Base-by-base conservation (phyloP, 2,329 filamentous ascomycete genomes). In the Apiospora phragmitis region DNA sequence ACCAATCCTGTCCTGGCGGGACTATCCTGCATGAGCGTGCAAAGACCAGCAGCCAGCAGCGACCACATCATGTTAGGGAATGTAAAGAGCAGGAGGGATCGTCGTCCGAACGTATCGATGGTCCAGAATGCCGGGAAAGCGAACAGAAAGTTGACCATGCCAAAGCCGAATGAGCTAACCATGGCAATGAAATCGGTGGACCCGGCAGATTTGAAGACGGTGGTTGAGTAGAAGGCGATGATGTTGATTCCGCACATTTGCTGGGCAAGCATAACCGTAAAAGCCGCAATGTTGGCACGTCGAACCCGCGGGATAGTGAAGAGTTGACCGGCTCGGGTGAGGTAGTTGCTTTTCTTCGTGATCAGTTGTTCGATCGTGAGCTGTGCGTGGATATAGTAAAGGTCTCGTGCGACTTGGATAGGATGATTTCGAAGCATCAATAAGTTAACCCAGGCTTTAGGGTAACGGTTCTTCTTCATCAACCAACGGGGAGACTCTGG, bases 221-320 rank as follows among this genome's bases (percentile, higher is more conserved):
- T 91, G 0, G 90, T 90, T 0, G 89, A 92, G 80, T 94, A 94
- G 80, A 94, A 72, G 62, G 71, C 71, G 43, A 72, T 72, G 42
- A 72, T 72, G 67, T 72, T 72, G 65, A 72, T 72, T 67, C 81
- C 88, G 75, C 90, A 92, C 87, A 92, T 91, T 79, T 93, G 90
- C 80, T 93, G 91, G 0, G 90, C 90, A 76, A 93, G 90, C 94
- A 97, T 97, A 74, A 95, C 93, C 0, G 90, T 90, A 73, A 91
- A 93, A 1, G 93, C 92, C 4, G 93, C 94, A 38, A 93, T 85
- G 5, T 90, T 95, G 4, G 94, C 94, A 45, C 91, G 87, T 18
- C 91, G 88, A 16, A 93, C 85, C 59, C 92, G 88, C 1, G 92
- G 90, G 70, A 94, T 87, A 16, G 89, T 92, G 76, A 94, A 92